Evolutionary conservation across 2,329 filamentous ascomycete species (phyloP).

Genomic region (Fusarium subtropicale): DNA sequence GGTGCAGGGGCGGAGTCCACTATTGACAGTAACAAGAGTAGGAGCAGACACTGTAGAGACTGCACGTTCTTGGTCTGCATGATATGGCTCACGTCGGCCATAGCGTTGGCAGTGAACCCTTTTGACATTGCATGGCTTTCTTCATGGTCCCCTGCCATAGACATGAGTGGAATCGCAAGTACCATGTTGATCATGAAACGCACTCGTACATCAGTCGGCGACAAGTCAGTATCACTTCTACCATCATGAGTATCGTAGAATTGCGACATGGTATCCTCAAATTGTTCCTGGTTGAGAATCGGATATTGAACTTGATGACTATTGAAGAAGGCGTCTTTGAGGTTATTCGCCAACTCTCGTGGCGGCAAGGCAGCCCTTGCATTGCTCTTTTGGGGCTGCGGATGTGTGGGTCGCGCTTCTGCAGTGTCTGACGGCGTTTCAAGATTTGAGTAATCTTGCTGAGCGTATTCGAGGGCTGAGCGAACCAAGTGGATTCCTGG

Average conservation of each 20-base stretch:
- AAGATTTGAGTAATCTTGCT: slow-evolving; percentile 14
- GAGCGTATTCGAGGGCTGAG: slow-evolving; percentile 16
- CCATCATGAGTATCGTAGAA: not conserved
- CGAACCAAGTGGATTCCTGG: slow-evolving; percentile 20
- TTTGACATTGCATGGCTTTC: slow-evolving; percentile 8
- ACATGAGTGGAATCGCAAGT: slow-evolving; percentile 7
- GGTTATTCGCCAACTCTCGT: not conserved
- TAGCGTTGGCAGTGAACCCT: slow-evolving; percentile 7
- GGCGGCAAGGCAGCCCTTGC: not conserved
- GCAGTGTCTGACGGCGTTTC: not conserved
- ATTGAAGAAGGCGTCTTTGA: slow-evolving; percentile 9
- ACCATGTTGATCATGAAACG: slow-evolving; percentile 28
- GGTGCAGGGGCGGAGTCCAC: slow-evolving; percentile 11
- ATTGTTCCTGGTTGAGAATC: slow-evolving; percentile 7
- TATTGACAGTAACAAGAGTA: slow-evolving; percentile 6
- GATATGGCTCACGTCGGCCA: slow-evolving; percentile 2
- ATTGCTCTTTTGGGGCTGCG: not conserved
- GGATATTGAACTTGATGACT: slow-evolving; percentile 22
- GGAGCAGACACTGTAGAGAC: slow-evolving; percentile 10
- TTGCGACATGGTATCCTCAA: not conserved
- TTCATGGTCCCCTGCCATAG: slow-evolving; percentile 7
- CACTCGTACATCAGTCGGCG: not conserved
- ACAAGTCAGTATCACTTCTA: accelerated
- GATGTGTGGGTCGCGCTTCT: not conserved
- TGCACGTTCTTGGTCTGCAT: slow-evolving; percentile 22